Evolutionary conservation across 371 early-diverging fungal genomes (phyloP).

Genomic region (Furculomyces boomerangus): DNA sequence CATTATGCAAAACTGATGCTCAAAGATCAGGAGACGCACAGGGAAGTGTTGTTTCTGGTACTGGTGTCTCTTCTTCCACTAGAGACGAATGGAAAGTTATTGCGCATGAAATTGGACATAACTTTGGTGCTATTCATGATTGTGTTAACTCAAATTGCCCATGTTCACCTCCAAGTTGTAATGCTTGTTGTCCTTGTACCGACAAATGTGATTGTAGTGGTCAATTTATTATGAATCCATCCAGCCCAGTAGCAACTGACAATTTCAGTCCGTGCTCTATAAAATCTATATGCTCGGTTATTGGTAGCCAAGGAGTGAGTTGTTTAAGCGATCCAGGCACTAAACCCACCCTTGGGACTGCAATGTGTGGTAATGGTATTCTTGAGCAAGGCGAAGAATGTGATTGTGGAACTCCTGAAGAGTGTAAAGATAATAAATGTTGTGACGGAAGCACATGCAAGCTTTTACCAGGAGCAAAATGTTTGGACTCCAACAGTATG

Average conservation of each 20-base stretch:
- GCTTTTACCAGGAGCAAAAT: constrained; percentile 50
- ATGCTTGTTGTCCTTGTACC: constrained; percentile 50
- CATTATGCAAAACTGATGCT: constrained; percentile 40
- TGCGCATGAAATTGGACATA: constrained; percentile 90
- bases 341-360: constrained; percentile 23
- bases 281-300: constrained; percentile 37
- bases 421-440: constrained; percentile 54
- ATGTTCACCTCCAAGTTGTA: constrained; percentile 25
- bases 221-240: constrained; percentile 66
- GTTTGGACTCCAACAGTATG: constrained; percentile 63
- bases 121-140: constrained; percentile 46
- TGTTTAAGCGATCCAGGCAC: constrained; percentile 35
- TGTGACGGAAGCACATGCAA: constrained; percentile 69
- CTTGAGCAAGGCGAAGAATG: constrained; percentile 82
- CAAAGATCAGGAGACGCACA: constrained; percentile 19
- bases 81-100: constrained; percentile 86
- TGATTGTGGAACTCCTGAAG: constrained; percentile 67
- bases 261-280: constrained; percentile 67
- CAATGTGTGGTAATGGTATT: constrained; percentile 89
- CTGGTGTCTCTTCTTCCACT: constrained; percentile 72
- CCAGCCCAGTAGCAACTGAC: constrained; percentile 44
- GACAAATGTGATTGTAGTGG: constrained; percentile 57
- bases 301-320: constrained; percentile 23
- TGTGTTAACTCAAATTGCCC: constrained; percentile 31
- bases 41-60: constrained; percentile 41